Conservation (phyloP, 2,329 filamentous ascomycete genomes). For the Colletotrichum plurivorum region DNA sequence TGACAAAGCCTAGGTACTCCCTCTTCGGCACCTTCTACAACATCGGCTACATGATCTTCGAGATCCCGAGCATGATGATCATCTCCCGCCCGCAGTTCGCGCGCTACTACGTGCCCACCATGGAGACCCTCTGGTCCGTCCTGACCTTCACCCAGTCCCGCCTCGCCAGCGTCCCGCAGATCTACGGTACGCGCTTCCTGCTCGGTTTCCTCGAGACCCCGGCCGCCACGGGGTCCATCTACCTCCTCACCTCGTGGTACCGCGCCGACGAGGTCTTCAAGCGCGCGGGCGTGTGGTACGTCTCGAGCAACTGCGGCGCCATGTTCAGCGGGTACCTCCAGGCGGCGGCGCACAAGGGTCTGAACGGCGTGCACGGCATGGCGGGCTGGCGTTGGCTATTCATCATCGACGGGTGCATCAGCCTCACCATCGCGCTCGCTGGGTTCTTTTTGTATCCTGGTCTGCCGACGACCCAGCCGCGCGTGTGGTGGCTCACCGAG, state of each 20-base stretch:
- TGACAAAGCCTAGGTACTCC: slow-evolving; percentile 19
- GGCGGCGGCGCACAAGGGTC: slow-evolving; percentile 63
- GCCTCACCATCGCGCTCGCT: slow-evolving; percentile 62
- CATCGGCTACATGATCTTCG: slow-evolving; percentile 40
- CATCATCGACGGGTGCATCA: slow-evolving; percentile 67
- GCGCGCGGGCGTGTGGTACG: slow-evolving; percentile 62
- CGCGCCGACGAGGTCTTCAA: slow-evolving; percentile 55
- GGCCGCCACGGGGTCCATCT: slow-evolving; percentile 41
- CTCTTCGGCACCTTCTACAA: slow-evolving; percentile 40
- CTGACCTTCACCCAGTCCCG: slow-evolving; percentile 40
- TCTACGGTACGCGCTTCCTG: slow-evolving; percentile 48
- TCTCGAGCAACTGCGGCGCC: slow-evolving; percentile 60
- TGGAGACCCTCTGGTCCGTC: slow-evolving; percentile 40
- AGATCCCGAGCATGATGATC: slow-evolving; percentile 42
- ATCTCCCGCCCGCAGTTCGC: slow-evolving; percentile 39
- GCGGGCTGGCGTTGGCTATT: slow-evolving; percentile 65
- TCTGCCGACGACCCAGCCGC: slow-evolving; percentile 50
- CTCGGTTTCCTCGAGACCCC: slow-evolving; percentile 45
- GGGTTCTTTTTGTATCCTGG: slow-evolving; percentile 60
- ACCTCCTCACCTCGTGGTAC: slow-evolving; percentile 50
- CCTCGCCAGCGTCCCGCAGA: slow-evolving; percentile 42
- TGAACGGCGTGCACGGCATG: slow-evolving; percentile 61
- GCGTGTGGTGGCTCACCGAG: slow-evolving; percentile 49
- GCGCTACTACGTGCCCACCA: slow-evolving; percentile 40
- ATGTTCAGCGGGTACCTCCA: slow-evolving; percentile 67